Conservation (phyloP, 345 rosid species). For the Tarenaya hassleriana region DNA sequence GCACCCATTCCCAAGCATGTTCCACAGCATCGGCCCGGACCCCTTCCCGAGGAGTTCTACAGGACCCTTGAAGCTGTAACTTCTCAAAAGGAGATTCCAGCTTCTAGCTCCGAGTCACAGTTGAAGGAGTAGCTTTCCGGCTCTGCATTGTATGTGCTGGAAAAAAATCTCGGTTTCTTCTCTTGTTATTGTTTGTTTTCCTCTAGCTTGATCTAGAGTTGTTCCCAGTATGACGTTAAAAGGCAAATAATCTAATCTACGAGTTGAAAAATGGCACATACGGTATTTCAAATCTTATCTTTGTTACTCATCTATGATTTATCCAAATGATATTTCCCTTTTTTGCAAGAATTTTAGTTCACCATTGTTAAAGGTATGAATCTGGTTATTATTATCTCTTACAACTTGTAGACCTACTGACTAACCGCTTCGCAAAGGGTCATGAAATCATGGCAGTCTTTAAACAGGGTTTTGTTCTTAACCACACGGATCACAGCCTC, state of each 20-base stretch:
- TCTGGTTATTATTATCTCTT: constrained; percentile 28
- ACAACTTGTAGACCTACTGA: constrained; percentile 27
- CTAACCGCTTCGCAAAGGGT: constrained; percentile 23
- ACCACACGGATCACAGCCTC: constrained; percentile 21
- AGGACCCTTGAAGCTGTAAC: constrained; percentile 40
- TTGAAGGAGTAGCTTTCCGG: constrained; percentile 33
- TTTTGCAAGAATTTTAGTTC: constrained; percentile 29
- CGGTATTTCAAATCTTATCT: no score
- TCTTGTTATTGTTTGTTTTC: no score
- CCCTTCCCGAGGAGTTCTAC: constrained; percentile 80
- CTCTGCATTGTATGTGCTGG: not conserved
- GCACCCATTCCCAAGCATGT: constrained; percentile 82
- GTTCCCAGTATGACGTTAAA: no score
- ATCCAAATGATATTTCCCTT: constrained; percentile 17
- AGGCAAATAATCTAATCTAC: no score
- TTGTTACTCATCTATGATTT: constrained; percentile 5
- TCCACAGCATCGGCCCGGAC: constrained; percentile 78
- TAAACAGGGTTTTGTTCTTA: constrained; percentile 28
- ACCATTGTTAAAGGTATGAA: constrained; percentile 30
- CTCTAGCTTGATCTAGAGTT: no score
- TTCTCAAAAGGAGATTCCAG: constrained; percentile 23
- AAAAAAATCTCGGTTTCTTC: not conserved
- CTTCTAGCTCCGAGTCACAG: constrained; percentile 33
- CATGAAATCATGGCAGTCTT: constrained; percentile 32
- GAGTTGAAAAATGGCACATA: no score